phyloP scores from a whole-genome alignment of 2,329 filamentous ascomycete genomes.

The Cucurbitaria berberidis region DNA sequence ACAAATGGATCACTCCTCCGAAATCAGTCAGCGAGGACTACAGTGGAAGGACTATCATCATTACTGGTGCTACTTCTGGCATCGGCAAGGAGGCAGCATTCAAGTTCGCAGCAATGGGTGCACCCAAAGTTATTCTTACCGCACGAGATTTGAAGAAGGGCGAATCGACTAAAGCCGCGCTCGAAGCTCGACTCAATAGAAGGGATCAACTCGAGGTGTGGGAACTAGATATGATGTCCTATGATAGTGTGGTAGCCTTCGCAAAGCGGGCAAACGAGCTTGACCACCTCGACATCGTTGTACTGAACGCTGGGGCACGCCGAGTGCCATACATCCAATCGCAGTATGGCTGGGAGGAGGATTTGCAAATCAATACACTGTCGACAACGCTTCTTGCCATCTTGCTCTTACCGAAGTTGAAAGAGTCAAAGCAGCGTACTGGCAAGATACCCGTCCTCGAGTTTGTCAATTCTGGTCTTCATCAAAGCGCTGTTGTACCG shows the following conservation, averaged over 20 bases:
- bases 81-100: slow-evolving; percentile 47
- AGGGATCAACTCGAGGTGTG: slow-evolving; percentile 44
- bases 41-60: slow-evolving; percentile 51
- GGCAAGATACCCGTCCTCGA: slow-evolving; percentile 38
- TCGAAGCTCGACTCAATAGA: slow-evolving; percentile 34
- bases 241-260: slow-evolving; percentile 42
- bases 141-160: slow-evolving; percentile 47
- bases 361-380: slow-evolving; percentile 64
- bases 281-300: slow-evolving; percentile 45
- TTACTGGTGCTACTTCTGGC: slow-evolving; percentile 53
- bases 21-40: slow-evolving; percentile 42
- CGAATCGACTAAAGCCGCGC: slow-evolving; percentile 37
- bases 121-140: slow-evolving; percentile 47
- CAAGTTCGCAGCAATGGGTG: slow-evolving; percentile 47
- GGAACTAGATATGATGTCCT: slow-evolving; percentile 47
- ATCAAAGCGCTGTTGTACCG: slow-evolving; percentile 33
- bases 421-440: slow-evolving; percentile 28
- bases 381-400: slow-evolving; percentile 62
- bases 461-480: slow-evolving; percentile 43
- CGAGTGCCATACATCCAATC: slow-evolving; percentile 30
- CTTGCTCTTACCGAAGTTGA: slow-evolving; percentile 54
- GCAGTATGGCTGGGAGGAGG: slow-evolving; percentile 50
- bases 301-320: slow-evolving; percentile 50
- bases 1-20: slow-evolving; percentile 46
- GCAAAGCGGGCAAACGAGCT: slow-evolving; percentile 35